Percentiles rank a stretch among this genome's conserved stretches.
Evolutionary conservation across 1,139 yeast species (phyloP).

Genomic region (Magnusiomyces tetraspermus): DNA sequence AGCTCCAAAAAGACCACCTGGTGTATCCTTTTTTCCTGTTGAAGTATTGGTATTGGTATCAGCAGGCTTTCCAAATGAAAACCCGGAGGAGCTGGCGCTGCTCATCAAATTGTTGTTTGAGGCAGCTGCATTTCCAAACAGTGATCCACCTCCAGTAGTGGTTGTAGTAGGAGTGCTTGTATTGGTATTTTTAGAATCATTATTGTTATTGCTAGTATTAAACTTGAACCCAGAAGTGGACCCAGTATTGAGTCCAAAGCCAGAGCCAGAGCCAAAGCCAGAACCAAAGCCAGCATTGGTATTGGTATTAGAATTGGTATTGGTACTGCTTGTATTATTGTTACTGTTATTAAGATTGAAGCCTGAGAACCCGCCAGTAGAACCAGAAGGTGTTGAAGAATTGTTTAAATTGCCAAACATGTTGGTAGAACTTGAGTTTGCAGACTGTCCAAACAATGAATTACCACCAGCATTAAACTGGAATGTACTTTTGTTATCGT

Average conservation of each 20-base stretch:
- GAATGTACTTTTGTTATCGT: no score
- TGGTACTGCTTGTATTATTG: not conserved
- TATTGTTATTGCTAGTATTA: not conserved
- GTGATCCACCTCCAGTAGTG: not conserved
- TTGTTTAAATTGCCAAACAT: no score
- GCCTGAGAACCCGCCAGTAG: no score
- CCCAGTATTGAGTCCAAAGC: not conserved
- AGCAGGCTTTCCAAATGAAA: constrained; percentile 11
- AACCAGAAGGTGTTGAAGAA: no score
- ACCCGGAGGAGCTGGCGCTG: no score
- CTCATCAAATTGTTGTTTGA: constrained; percentile 3
- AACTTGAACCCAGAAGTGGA: not conserved
- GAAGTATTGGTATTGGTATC: constrained; percentile 19
- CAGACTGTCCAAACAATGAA: no score
- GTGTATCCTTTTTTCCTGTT: constrained; percentile 20
- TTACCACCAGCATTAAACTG: no score
- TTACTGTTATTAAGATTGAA: no score
- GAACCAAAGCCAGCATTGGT: no score
- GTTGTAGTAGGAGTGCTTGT: not conserved
- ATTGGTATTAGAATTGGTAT: no score
- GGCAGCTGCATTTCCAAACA: constrained; percentile 3
- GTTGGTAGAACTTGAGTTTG: no score
- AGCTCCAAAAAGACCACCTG: constrained; percentile 13
- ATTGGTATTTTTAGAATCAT: no score
- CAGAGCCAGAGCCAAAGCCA: not conserved